Percentiles rank a stretch among this genome's conserved stretches.
These are phyloP conservation scores for Avicennia marina DNA, from an alignment of 257 asterid genomes.

Conservation along the genomic window DNA sequence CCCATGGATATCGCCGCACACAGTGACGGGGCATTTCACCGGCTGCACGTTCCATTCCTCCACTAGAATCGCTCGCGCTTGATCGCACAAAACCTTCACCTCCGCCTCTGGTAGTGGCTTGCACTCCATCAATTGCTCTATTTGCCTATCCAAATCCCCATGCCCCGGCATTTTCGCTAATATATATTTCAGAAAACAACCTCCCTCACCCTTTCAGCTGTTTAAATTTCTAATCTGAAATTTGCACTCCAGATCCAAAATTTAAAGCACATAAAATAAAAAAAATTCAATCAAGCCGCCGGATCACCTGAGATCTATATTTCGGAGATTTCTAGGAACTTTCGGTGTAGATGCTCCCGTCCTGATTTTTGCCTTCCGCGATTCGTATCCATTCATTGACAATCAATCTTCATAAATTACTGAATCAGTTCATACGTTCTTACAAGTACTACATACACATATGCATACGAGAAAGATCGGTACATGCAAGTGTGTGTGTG, in stretches of 20 bases:
- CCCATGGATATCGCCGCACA: constrained; percentile 90
- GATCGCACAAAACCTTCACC: constrained; percentile 78
- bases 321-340: constrained; percentile 12
- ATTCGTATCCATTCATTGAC: constrained; percentile 17
- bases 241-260: not conserved
- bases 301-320: constrained; percentile 36
- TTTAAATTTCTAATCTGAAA: constrained; percentile 36
- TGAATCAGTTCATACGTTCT: not conserved
- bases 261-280: not conserved
- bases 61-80: constrained; percentile 75
- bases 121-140: constrained; percentile 90
- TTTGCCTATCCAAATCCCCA: constrained; percentile 88
- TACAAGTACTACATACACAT: not conserved
- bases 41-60: constrained; percentile 97
- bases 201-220: constrained; percentile 18
- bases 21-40: constrained; percentile 91
- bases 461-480: constrained; percentile 18
- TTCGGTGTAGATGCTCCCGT: not conserved
- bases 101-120: constrained; percentile 75
- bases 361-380: constrained; percentile 22
- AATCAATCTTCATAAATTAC: constrained; percentile 9
- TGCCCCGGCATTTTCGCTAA: constrained; percentile 64
- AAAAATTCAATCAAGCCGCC: constrained; percentile 16
- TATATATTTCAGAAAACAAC: not conserved
- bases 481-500: constrained; percentile 18